Percentiles rank a stretch among this genome's conserved stretches.
These are phyloP conservation scores for Coemansia sp. DNA, from an alignment of 192 early-diverging fungal genomes.

Conservation along the genomic window DNA sequence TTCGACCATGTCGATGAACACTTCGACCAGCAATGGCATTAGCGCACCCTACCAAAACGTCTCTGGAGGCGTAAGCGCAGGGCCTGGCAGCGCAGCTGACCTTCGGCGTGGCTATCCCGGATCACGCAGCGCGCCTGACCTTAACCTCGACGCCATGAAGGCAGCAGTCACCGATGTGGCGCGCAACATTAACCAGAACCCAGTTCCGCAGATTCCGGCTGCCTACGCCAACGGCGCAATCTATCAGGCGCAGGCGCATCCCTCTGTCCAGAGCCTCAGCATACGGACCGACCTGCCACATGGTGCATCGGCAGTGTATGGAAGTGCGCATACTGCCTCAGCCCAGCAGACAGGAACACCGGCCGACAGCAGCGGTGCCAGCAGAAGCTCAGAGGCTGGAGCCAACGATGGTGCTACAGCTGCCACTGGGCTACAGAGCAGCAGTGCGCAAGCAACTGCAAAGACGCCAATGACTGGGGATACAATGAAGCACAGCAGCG, in stretches of 20 bases:
- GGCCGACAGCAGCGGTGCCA: background rate
- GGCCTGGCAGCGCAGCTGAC: slow-evolving; percentile 5
- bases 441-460: background rate
- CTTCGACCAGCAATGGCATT: slow-evolving; percentile 4
- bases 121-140: slow-evolving; percentile 51
- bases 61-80: background rate
- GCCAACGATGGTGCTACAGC: background rate
- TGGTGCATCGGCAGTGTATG: background rate
- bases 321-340: background rate
- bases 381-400: background rate
- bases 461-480: slow-evolving; percentile 6
- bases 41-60: slow-evolving; percentile 2
- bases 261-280: background rate
- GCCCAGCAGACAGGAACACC: background rate
- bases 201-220: slow-evolving; percentile 40
- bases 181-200: slow-evolving; percentile 24
- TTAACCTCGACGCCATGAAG: slow-evolving; percentile 39
- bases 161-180: slow-evolving; percentile 27
- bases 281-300: slow-evolving; percentile 12
- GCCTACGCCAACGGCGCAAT: slow-evolving; percentile 10
- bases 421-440: background rate
- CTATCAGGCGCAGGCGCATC: background rate
- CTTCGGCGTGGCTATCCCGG: slow-evolving; percentile 31
- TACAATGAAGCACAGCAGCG: background rate
- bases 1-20: slow-evolving; percentile 34